Evolutionary conservation across 805 yeast species (phyloP).

Genomic region (Saturnispora dispora): DNA sequence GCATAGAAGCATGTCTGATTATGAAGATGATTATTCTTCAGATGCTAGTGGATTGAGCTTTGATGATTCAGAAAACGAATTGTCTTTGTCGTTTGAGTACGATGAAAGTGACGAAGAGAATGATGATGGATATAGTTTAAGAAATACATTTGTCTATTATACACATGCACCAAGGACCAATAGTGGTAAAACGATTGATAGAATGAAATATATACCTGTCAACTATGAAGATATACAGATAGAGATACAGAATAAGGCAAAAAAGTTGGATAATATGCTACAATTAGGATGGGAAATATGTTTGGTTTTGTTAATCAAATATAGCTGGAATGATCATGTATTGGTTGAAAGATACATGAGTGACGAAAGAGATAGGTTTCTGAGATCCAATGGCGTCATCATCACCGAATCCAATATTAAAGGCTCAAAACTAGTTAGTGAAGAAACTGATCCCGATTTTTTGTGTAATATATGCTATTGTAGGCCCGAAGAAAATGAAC

Average conservation of each 20-base stretch:
- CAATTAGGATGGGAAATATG: slow-evolving; percentile 33
- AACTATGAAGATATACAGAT: slow-evolving; percentile 27
- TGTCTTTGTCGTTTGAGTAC: slow-evolving; percentile 3
- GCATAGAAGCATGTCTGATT: neutral
- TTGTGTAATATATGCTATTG: slow-evolving; percentile 71
- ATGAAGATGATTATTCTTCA: slow-evolving; percentile 8
- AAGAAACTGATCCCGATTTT: slow-evolving; percentile 25
- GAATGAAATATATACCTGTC: slow-evolving; percentile 23
- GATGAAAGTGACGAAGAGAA: slow-evolving; percentile 22
- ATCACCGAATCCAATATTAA: slow-evolving; percentile 26
- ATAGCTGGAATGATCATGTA: slow-evolving; percentile 51
- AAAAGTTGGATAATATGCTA: slow-evolving; percentile 29
- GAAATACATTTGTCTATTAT: slow-evolving; percentile 9
- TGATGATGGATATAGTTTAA: slow-evolving; percentile 5
- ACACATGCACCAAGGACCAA: slow-evolving; percentile 17
- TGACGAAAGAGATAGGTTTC: slow-evolving; percentile 25
- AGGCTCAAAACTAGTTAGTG: slow-evolving; percentile 3
- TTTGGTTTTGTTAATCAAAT: slow-evolving; percentile 36
- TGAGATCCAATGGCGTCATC: slow-evolving; percentile 25
- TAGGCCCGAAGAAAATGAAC: slow-evolving; percentile 29
- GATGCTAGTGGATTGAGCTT: slow-evolving; percentile 4
- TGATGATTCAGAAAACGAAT: neutral
- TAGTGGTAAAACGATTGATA: slow-evolving; percentile 18
- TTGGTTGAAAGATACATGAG: slow-evolving; percentile 46
- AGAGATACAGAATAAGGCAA: slow-evolving; percentile 22